Conservation (phyloP, 495 filamentous ascomycete genomes). For the Hypoxylon intermedium region DNA sequence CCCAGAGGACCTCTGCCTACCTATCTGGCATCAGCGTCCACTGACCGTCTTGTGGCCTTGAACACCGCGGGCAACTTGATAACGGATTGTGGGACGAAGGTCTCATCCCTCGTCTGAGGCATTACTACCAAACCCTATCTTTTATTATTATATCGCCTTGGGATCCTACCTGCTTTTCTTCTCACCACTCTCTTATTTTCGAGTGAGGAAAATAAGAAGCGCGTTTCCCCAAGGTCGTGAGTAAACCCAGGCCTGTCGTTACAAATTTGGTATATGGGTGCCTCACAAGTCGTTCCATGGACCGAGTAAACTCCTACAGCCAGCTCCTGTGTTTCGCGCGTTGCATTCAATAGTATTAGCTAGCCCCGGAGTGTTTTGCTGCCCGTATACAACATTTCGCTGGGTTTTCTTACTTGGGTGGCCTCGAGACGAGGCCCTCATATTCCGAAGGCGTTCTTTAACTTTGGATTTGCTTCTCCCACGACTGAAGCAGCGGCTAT, state of each 20-base stretch:
- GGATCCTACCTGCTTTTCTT: conserved; percentile 16
- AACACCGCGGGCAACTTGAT: conserved; percentile 31
- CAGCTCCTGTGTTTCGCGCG: conserved; percentile 33
- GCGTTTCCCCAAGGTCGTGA: conserved; percentile 21
- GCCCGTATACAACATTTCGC: conserved; percentile 16
- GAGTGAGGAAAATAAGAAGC: conserved; percentile 7
- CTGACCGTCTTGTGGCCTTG: conserved; percentile 22
- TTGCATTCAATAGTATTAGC: conserved; percentile 40
- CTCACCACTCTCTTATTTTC: conserved; percentile 4
- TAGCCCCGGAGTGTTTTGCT: conserved; percentile 23
- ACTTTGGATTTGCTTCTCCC: conserved; percentile 43
- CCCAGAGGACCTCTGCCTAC: conserved; percentile 3
- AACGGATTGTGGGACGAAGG: conserved; percentile 32
- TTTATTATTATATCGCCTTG: conserved; percentile 33
- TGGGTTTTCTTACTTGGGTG: conserved; percentile 14
- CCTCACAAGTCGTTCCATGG: conserved; percentile 40
- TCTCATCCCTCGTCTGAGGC: conserved; percentile 27
- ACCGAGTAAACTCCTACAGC: conserved; percentile 37
- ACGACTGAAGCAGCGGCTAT: conserved; percentile 21
- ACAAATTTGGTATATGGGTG: conserved; percentile 19
- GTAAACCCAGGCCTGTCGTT: not conserved
- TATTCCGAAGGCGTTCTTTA: conserved; percentile 12
- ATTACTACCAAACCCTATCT: conserved; percentile 18
- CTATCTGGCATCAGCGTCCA: conserved; percentile 18
- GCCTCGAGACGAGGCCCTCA: conserved; percentile 20